Evolutionary conservation across 202 grass and related monocot species (phyloP).

Genomic region (Schoenoplectus tabernaemontani): DNA sequence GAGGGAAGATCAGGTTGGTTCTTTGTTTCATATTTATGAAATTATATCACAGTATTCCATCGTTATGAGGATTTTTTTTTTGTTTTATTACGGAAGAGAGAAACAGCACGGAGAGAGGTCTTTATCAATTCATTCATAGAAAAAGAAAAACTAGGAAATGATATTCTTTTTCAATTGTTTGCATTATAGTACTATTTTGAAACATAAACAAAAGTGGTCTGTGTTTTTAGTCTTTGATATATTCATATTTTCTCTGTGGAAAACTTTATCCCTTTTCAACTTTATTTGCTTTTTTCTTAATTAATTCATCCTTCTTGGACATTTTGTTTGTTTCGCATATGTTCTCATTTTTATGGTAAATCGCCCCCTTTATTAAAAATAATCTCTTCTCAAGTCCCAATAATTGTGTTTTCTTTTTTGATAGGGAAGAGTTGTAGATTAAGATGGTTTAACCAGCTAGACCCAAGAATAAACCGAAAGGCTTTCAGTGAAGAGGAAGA

Average conservation of each 20-base stretch:
- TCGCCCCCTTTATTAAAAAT: background rate
- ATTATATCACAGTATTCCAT: background rate
- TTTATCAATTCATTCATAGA: background rate
- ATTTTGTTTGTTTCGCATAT: background rate
- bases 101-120: background rate
- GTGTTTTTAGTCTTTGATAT: background rate
- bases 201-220: background rate
- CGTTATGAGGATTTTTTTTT: background rate
- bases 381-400: background rate
- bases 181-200: background rate
- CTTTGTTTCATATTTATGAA: background rate
- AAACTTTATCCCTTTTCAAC: background rate
- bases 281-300: background rate
- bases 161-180: background rate
- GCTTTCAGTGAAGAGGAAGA: constrained; percentile 65
- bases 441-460: constrained; percentile 95
- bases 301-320: background rate
- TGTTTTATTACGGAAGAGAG: background rate
- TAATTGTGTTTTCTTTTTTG: background rate
- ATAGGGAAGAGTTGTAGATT: constrained; percentile 90
- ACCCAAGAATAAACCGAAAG: constrained; percentile 70
- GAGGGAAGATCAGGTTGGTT: constrained; percentile 82
- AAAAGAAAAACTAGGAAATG: background rate
- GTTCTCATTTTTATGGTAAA: background rate
- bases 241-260: background rate